phyloP scores from a whole-genome alignment of 2,329 filamentous ascomycete genomes.

The Diaporthe batatas region DNA sequence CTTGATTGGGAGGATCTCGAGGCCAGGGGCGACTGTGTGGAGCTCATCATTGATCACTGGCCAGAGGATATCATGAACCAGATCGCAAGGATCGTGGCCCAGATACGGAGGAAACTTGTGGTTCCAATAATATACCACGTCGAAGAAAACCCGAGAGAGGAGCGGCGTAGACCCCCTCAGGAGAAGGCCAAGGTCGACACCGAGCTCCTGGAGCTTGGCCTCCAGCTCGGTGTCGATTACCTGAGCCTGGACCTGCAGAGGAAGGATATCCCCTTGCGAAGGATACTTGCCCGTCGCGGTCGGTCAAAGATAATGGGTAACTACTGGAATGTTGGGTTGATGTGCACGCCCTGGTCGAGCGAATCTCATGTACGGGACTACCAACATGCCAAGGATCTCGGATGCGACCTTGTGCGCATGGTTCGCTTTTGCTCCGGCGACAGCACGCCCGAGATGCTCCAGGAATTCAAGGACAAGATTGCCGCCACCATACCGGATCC shows the following conservation, averaged over 20 bases:
- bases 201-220: constrained; percentile 71
- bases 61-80: constrained; percentile 61
- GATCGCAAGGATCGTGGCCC: constrained; percentile 68
- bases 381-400: constrained; percentile 65
- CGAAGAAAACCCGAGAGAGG: constrained; percentile 62
- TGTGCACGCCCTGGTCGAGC: constrained; percentile 67
- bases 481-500: constrained; percentile 57
- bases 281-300: constrained; percentile 66
- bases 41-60: constrained; percentile 72
- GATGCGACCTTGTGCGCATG: constrained; percentile 73
- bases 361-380: constrained; percentile 66
- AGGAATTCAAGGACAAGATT: constrained; percentile 65
- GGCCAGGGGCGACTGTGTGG: constrained; percentile 70
- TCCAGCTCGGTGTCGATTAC: constrained; percentile 76
- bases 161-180: constrained; percentile 53
- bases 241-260: constrained; percentile 73
- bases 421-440: constrained; percentile 70
- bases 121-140: constrained; percentile 70
- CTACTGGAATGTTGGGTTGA: constrained; percentile 61
- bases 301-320: constrained; percentile 73
- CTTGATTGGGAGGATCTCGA: constrained; percentile 66
- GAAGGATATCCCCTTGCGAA: constrained; percentile 61
- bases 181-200: constrained; percentile 63
- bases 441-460: constrained; percentile 62
- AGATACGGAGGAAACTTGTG: constrained; percentile 68